These are phyloP conservation scores for Camelina laxa DNA, from an alignment of 345 rosid species.

Conservation along the genomic window DNA sequence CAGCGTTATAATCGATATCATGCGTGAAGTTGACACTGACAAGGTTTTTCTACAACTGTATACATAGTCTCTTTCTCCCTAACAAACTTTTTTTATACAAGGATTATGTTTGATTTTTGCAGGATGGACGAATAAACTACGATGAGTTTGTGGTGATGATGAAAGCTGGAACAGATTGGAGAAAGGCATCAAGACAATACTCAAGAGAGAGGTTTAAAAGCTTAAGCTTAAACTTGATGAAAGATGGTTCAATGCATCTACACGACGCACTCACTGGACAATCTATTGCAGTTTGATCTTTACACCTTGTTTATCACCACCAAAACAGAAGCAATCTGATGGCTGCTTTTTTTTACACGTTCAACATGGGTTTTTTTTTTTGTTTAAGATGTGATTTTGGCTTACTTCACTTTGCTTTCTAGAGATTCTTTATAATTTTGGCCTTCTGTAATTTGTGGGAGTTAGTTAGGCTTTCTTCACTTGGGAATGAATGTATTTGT, in stretches of 20 bases:
- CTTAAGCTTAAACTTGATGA: constrained; percentile 91
- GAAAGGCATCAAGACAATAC: constrained; percentile 97
- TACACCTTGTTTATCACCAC: constrained; percentile 8
- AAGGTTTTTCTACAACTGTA: constrained; percentile 55
- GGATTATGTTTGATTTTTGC: constrained; percentile 25
- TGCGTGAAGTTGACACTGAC: constrained; percentile 97
- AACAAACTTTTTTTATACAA: neutral
- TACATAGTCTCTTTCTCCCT: neutral
- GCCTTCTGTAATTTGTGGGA: constrained; percentile 33
- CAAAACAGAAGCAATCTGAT: constrained; percentile 24
- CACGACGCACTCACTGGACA: constrained; percentile 87
- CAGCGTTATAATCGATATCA: constrained; percentile 72
- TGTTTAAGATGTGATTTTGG: constrained; percentile 31
- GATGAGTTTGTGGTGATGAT: constrained; percentile 97
- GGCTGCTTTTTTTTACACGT: constrained; percentile 19
- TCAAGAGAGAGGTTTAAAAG: constrained; percentile 98
- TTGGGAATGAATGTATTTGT: constrained; percentile 36
- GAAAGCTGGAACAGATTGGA: constrained; percentile 99
- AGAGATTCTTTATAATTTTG: constrained; percentile 33
- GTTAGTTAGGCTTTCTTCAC: constrained; percentile 25
- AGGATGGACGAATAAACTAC: constrained; percentile 89
- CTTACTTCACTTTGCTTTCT: constrained; percentile 31
- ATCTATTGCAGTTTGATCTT: constrained; percentile 62
- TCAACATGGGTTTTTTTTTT: constrained; percentile 13
- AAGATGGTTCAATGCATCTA: constrained; percentile 91